Evolutionary conservation across 352 stramenopile species (phyloP).

Genomic region (Phytophthora sojae): DNA sequence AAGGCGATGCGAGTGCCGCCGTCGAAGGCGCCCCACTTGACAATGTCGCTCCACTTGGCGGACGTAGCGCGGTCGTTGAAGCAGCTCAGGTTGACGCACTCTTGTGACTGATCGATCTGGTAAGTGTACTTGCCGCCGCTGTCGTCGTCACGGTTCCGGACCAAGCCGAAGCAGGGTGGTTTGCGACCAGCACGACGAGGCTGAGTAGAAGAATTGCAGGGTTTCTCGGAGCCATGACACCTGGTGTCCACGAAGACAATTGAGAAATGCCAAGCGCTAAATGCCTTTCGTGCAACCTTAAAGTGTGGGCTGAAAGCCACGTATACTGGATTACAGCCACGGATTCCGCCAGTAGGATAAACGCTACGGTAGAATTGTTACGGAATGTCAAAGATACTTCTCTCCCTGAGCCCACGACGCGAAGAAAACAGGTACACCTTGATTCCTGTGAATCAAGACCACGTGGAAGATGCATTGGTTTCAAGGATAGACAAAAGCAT

Average conservation of each 20-base stretch:
- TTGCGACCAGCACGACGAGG: constrained; percentile 1
- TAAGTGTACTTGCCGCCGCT: constrained; percentile 29
- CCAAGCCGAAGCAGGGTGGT: constrained; percentile 2
- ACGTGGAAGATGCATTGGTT: too few relatives aligned
- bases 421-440: too few relatives aligned
- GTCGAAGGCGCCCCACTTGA: constrained; percentile 21
- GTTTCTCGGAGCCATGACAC: not conserved
- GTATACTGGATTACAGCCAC: not conserved
- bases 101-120: constrained; percentile 22
- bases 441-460: too few relatives aligned
- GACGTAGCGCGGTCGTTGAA: constrained; percentile 38
- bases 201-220: not conserved
- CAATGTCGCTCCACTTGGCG: constrained; percentile 27
- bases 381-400: too few relatives aligned
- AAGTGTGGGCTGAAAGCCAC: not conserved
- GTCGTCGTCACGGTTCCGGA: constrained; percentile 23
- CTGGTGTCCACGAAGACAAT: not conserved
- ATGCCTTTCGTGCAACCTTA: not conserved
- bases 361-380: not conserved
- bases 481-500: too few relatives aligned
- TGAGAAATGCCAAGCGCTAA: not conserved
- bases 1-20: constrained; percentile 34
- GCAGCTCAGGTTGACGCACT: constrained; percentile 42
- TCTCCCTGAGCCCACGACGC: too few relatives aligned
- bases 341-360: not conserved